These are phyloP conservation scores for Sporothrix globosa DNA, from an alignment of 2,329 filamentous ascomycete genomes.

Conservation along the genomic window DNA sequence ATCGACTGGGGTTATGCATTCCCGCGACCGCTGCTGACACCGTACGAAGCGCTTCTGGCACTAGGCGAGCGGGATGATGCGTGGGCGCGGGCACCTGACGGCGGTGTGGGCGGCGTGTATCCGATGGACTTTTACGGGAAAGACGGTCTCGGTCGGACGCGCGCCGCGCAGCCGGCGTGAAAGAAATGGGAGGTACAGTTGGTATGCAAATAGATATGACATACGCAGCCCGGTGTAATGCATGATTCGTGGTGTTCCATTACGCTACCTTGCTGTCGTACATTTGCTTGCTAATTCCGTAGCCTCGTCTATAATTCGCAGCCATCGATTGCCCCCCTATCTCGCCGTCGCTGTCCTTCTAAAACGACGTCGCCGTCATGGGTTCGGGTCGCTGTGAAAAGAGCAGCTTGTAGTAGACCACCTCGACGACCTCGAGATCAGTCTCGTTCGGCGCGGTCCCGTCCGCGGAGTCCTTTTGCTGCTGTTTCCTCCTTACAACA, in stretches of 20 bases:
- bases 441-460: conserved; percentile 40
- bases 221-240: background rate
- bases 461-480: conserved; percentile 45
- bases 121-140: conserved; percentile 98
- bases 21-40: conserved; percentile 81
- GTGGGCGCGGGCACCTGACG: conserved; percentile 52
- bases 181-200: background rate
- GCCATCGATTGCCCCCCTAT: background rate
- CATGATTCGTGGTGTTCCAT: conserved; percentile 19
- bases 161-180: conserved; percentile 42
- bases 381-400: conserved; percentile 87
- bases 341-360: conserved; percentile 27
- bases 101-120: conserved; percentile 74
- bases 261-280: conserved; percentile 23
- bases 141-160: conserved; percentile 84
- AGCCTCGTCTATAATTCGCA: background rate
- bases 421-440: conserved; percentile 80
- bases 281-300: conserved; percentile 17
- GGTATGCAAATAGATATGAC: background rate
- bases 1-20: conserved; percentile 99
- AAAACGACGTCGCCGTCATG: conserved; percentile 55
- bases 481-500: conserved; percentile 65
- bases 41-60: conserved; percentile 93
- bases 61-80: conserved; percentile 72
- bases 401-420: conserved; percentile 83